Evolutionary conservation across 2,329 filamentous ascomycete genomes (phyloP).

Genomic region (Cytospora chrysosperma): DNA sequence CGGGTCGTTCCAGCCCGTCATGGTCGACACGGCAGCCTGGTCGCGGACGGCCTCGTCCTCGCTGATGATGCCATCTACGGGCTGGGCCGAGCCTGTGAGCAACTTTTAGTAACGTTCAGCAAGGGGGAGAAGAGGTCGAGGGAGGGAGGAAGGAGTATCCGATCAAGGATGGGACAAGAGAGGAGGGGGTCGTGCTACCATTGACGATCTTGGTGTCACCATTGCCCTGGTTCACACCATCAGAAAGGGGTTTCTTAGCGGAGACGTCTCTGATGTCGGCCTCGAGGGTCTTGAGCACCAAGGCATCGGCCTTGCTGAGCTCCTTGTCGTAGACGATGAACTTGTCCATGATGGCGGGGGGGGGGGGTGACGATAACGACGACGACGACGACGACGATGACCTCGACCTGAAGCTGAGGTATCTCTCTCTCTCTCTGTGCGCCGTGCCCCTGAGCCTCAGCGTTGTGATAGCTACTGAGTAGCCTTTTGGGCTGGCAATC

Average conservation of each 20-base stretch:
- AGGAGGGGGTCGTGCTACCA: constrained; percentile 14
- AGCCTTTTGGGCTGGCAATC: background rate
- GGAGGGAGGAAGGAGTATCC: too few relatives aligned
- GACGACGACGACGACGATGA: too few relatives aligned
- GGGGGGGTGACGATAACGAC: too few relatives aligned
- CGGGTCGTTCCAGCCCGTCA: constrained; percentile 45
- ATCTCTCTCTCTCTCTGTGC: too few relatives aligned
- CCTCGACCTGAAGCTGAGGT: too few relatives aligned
- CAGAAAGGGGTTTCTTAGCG: constrained; percentile 22
- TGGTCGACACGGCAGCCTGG: constrained; percentile 34
- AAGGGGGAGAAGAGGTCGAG: background rate
- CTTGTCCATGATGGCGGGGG: constrained; percentile 33
- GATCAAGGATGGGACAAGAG: background rate
- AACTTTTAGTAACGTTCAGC: constrained; percentile 10
- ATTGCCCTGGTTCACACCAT: constrained; percentile 11
- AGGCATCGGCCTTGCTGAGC: constrained; percentile 41
- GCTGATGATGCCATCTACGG: constrained; percentile 16
- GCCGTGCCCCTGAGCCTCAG: background rate
- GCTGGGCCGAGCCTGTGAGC: constrained; percentile 8
- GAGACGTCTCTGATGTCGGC: constrained; percentile 36
- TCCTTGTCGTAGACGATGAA: constrained; percentile 40
- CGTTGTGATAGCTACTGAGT: background rate
- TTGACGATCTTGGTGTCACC: constrained; percentile 10
- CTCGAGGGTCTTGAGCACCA: constrained; percentile 41
- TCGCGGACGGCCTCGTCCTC: constrained; percentile 28